Evolutionary conservation across 768 basidiomycete genomes (phyloP).

Genomic region (Mycena sanguinolenta): DNA sequence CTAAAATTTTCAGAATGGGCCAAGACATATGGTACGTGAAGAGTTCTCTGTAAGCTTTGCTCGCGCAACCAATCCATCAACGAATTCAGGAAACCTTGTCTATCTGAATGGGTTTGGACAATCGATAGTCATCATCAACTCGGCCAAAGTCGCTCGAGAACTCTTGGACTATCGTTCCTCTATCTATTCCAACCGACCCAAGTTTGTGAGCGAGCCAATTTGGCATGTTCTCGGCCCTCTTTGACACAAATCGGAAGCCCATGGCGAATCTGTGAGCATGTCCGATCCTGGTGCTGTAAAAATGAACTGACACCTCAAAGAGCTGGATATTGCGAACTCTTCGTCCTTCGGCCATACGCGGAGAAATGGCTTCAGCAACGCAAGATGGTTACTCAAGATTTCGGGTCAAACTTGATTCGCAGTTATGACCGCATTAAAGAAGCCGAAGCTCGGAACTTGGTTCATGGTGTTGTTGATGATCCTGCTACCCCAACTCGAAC

Average conservation of each 20-base stretch:
- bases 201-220: conserved; percentile 8
- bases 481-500: neutral
- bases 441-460: conserved; percentile 1
- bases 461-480: neutral
- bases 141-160: conserved; percentile 1
- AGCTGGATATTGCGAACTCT: neutral
- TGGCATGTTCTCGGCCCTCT: no score
- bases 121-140: conserved; percentile 1
- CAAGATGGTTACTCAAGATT: conserved; percentile 19
- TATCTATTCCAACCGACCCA: conserved; percentile 13
- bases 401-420: neutral
- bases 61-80: neutral
- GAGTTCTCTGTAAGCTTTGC: no score
- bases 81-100: conserved; percentile 1
- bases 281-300: neutral
- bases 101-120: neutral
- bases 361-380: conserved; percentile 25
- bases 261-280: conserved; percentile 22
- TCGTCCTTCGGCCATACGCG: conserved; percentile 4
- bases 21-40: conserved; percentile 6
- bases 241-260: neutral
- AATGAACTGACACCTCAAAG: neutral
- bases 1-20: conserved; percentile 10
- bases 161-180: conserved; percentile 10
- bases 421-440: neutral